Evolutionary conservation across 202 grass and related monocot species (phyloP).

Genomic region (Brachypodium distachyon): DNA sequence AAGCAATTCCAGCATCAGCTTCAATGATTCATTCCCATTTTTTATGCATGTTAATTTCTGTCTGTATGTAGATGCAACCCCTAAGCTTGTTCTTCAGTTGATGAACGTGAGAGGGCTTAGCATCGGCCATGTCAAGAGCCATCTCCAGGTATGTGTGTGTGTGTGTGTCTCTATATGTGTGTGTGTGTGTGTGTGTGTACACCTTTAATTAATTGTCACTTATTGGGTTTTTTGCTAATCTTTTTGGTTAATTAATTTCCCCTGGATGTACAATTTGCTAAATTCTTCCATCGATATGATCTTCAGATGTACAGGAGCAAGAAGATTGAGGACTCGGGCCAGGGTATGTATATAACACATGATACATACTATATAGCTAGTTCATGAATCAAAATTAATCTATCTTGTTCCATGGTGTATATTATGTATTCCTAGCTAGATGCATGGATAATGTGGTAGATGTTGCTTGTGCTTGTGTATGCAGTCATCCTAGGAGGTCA

Average conservation of each 20-base stretch:
- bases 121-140: constrained; percentile 82
- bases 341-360: no score
- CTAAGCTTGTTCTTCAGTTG: constrained; percentile 63
- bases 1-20: not conserved
- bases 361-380: no score
- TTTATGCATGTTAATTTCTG: no score
- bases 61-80: constrained; percentile 76
- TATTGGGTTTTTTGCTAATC: not conserved
- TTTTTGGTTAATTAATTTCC: not conserved
- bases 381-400: no score
- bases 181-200: no score
- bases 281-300: not conserved
- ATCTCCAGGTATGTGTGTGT: constrained; percentile 78
- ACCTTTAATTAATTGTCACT: no score
- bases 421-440: not conserved
- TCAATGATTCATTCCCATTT: not conserved
- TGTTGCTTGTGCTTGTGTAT: no score
- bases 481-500: not conserved
- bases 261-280: not conserved
- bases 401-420: no score
- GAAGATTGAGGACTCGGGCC: constrained; percentile 52
- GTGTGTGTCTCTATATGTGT: no score
- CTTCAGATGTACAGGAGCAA: constrained; percentile 82
- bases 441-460: not conserved
- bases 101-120: constrained; percentile 74